Conservation (phyloP, 2,329 filamentous ascomycete genomes). For the Colletotrichum musicola region DNA sequence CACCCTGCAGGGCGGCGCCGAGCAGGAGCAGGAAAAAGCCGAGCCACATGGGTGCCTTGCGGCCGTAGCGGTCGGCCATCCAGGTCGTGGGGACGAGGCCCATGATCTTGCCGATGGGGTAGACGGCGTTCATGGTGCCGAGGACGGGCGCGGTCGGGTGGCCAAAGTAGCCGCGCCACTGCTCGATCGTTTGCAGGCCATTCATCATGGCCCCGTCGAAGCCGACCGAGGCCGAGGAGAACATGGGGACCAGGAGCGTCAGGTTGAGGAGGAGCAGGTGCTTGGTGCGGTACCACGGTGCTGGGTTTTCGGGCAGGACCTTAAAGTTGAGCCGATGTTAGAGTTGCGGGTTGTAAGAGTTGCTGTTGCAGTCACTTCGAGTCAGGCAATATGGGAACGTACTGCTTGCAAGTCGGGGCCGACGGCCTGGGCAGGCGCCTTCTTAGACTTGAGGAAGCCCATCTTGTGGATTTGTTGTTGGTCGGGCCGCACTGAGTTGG, state of each 20-base stretch:
- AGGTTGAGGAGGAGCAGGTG: constrained; percentile 60
- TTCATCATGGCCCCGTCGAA: constrained; percentile 53
- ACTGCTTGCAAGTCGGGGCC: constrained; percentile 32
- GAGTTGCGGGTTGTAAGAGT: not conserved
- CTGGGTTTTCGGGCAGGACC: constrained; percentile 55
- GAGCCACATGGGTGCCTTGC: constrained; percentile 49
- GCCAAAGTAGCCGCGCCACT: constrained; percentile 53
- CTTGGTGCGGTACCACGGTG: constrained; percentile 56
- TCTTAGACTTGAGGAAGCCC: constrained; percentile 27
- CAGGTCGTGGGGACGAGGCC: constrained; percentile 19
- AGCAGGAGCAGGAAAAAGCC: constrained; percentile 48
- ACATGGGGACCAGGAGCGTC: constrained; percentile 56
- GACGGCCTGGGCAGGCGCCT: constrained; percentile 19
- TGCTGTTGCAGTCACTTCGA: too few relatives aligned
- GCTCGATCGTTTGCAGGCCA: constrained; percentile 51
- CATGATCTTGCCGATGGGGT: constrained; percentile 36
- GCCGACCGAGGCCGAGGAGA: constrained; percentile 57
- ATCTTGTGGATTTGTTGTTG: constrained; percentile 10
- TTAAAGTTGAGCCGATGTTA: constrained; percentile 25
- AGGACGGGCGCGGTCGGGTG: constrained; percentile 21
- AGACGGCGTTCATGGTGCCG: constrained; percentile 37
- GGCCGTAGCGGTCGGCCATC: constrained; percentile 52
- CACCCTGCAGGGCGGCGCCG: constrained; percentile 48
- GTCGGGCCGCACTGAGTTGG: constrained; percentile 16
- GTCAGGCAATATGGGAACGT: not conserved